These are phyloP conservation scores for Spirogloea muscicola DNA, from an alignment of 139 green algal genomes.

Conservation along the genomic window DNA sequence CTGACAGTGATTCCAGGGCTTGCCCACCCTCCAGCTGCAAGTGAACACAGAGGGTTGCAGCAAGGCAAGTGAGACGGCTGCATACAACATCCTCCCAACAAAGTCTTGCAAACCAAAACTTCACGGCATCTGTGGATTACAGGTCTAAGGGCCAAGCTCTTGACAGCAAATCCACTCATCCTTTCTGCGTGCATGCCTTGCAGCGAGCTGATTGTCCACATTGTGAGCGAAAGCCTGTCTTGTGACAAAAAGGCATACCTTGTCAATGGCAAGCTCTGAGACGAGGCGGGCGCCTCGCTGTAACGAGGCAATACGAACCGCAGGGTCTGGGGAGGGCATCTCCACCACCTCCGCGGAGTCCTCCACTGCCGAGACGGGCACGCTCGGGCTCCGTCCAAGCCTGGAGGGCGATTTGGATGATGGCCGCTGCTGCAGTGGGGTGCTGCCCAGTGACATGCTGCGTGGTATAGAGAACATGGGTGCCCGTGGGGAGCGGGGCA, in stretches of 20 bases:
- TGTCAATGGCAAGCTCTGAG: conserved; percentile 23
- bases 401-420: not conserved
- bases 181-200: too few species aligned
- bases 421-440: too few species aligned
- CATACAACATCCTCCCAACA: not conserved
- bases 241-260: conserved; percentile 17
- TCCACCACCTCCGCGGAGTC: conserved; percentile 14
- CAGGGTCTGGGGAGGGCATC: conserved; percentile 3
- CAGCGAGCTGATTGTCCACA: too few species aligned
- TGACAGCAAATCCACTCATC: too few species aligned
- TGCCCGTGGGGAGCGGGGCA: too few species aligned
- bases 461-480: too few species aligned
- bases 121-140: too few species aligned
- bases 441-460: too few species aligned
- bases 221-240: too few species aligned
- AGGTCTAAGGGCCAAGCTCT: too few species aligned
- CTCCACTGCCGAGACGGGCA: not conserved
- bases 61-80: not conserved
- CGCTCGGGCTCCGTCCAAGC: not conserved
- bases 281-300: conserved; percentile 33
- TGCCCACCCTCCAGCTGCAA: conserved; percentile 28
- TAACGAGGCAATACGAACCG: conserved; percentile 23
- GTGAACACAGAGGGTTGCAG: not conserved
- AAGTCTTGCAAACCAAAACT: too few species aligned
- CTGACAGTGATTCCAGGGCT: conserved; percentile 19